Base-by-base conservation (phyloP, 768 basidiomycete species). In the Mycena chlorophos region DNA sequence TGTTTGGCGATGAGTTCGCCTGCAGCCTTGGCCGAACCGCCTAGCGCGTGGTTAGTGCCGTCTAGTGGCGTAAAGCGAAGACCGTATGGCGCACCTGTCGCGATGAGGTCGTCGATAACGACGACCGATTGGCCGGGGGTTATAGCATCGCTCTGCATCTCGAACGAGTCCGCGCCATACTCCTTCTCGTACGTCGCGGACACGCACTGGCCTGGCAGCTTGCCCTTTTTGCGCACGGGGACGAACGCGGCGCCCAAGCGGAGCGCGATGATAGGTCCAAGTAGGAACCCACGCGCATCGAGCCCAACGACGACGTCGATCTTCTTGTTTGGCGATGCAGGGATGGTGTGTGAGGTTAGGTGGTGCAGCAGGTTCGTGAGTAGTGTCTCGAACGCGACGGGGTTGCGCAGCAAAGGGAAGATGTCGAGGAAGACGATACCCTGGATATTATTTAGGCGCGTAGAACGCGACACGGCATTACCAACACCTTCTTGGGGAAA, bases 381-480 rank as follows among this genome's bases (percentile, higher is more conserved):
- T 37, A 98, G 82, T 0, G 89, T 86, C 75, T 98, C 96, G 67
- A 96, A 91, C 3, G 86, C 87, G 52, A 89, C 63, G 12, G 96
- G 97, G 66, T 92, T 78, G 16, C 88, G 83, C 17, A 99, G 81
- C 68, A 98, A 79, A 12, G 97, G 97, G 72, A 98, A 94, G 64
- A 98, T 91, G 71, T 99, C 97, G 53, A 95, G 76, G 73, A 99
- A 99, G 46, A 80, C 80, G 67, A 99, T 84, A 13, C 96, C 96
- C 91, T 95, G 63, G 26, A 38, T 42, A 50, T 27, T 37, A 14
- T 37, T 38, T 30, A 30, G 22, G 14, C 27, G 42, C 57, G 25
- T 19, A 26, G 28, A 25, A 25, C 29, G 50, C 45, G 46, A 43
- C 8, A 50, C 28, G 14, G 56, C 17, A 26, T 62, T 72, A 46